Evolutionary conservation across 208 protist species (phyloP).

Genomic region (Herpetomonas muscarum): DNA sequence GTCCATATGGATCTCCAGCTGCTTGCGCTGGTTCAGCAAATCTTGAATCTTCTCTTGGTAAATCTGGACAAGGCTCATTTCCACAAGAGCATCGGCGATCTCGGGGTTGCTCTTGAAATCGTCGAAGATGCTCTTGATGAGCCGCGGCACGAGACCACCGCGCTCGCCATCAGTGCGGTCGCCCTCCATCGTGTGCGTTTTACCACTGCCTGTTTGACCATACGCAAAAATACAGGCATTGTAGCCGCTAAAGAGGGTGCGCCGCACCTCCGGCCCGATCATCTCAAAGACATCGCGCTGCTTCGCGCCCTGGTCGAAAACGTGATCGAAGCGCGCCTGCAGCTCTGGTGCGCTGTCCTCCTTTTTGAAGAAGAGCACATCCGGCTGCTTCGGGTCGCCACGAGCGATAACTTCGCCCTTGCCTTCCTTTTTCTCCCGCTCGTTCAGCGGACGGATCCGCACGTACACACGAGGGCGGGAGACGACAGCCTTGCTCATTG

Average conservation of each 20-base stretch:
- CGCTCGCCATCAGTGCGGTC: conserved; percentile 24
- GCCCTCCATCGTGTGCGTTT: conserved; percentile 91
- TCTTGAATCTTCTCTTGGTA: conserved; percentile 91
- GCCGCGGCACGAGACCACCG: conserved; percentile 66
- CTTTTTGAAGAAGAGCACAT: conserved; percentile 80
- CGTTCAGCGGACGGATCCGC: conserved; percentile 85
- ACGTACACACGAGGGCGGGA: conserved; percentile 88
- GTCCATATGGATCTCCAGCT: conserved; percentile 89
- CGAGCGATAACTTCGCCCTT: conserved; percentile 63
- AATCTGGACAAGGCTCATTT: conserved; percentile 86
- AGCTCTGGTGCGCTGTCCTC: conserved; percentile 50
- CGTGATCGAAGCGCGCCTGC: conserved; percentile 81
- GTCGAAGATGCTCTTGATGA: conserved; percentile 76
- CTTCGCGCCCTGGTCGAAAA: conserved; percentile 48
- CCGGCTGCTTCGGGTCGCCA: conserved; percentile 48
- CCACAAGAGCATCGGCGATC: conserved; percentile 65
- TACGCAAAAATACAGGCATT: conserved; percentile 94
- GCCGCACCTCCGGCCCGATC: conserved; percentile 63
- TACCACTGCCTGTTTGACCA: conserved; percentile 95
- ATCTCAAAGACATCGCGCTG: conserved; percentile 62
- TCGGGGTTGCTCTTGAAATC: conserved; percentile 51
- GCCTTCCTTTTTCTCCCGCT: conserved; percentile 61
- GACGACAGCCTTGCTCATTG: conserved; percentile 67
- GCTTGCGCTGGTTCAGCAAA: conserved; percentile 68
- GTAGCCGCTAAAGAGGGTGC: conserved; percentile 83